Evolutionary conservation across 208 protist species (phyloP).

Genomic region (Leishmania major): DNA sequence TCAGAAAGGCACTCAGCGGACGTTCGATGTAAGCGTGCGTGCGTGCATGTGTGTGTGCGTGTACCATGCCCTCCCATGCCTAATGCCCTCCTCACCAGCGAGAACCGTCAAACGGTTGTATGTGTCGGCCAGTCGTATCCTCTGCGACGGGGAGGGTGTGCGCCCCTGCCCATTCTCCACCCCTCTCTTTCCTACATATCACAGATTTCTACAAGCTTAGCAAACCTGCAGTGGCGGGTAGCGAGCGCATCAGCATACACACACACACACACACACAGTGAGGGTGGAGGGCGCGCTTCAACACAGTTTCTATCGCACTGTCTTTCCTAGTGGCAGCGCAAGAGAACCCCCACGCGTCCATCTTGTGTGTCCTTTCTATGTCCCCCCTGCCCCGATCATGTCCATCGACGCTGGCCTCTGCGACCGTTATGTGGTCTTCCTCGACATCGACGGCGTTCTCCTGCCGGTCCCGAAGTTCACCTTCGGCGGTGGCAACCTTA

Average conservation of each 20-base stretch:
- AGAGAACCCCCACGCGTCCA: not conserved
- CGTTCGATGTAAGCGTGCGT: not conserved
- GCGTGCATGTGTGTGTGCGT: not conserved
- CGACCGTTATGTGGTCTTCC: slow-evolving; percentile 76
- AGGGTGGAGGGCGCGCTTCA: not conserved
- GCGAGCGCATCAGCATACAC: not conserved
- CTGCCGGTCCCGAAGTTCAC: slow-evolving; percentile 79
- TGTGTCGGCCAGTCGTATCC: not conserved
- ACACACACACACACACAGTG: not conserved
- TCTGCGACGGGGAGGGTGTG: not conserved
- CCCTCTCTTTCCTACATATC: not conserved
- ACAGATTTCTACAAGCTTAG: not conserved
- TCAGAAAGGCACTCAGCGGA: not conserved
- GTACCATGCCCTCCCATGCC: not conserved
- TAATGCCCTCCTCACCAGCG: too few species aligned
- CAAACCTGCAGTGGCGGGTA: not conserved
- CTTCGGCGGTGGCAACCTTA: slow-evolving; percentile 84
- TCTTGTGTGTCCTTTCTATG: not conserved
- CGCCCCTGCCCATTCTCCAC: not conserved
- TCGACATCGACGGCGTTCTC: slow-evolving; percentile 88
- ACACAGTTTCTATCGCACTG: not conserved
- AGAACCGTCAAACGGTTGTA: not conserved
- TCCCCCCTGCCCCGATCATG: slow-evolving; percentile 3
- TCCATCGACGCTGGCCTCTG: slow-evolving; percentile 36
- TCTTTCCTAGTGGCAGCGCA: not conserved